A percentile compares a stretch with the other conserved stretches of the same genome.
Conservation (phyloP, 345 rosid genomes). For the Citrus sinensis region DVS_A1.0 CM039164.1:26590001-26590500, state of each 20-base stretch:
- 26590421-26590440: background rate
- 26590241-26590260: background rate
- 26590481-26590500: background rate
- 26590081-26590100: background rate
- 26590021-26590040: constrained; percentile 48
- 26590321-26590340: background rate
- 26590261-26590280: background rate
- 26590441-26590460: background rate
- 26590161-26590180: constrained; percentile 74
- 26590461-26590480: background rate
- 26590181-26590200: constrained; percentile 69
- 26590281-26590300: background rate
- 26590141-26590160: background rate
- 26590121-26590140: background rate
- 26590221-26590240: constrained; percentile 69
- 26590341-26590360: background rate
- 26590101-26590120: background rate
- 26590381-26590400: background rate
- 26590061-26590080: constrained; percentile 63
- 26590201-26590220: constrained; percentile 76
- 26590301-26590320: background rate
- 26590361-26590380: background rate
- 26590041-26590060: constrained; percentile 41
- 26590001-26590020: constrained; percentile 82
- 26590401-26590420: background rate